Base-by-base conservation (phyloP, 2,329 filamentous ascomycete genomes). In the Fusarium decemcellulare region DNA sequence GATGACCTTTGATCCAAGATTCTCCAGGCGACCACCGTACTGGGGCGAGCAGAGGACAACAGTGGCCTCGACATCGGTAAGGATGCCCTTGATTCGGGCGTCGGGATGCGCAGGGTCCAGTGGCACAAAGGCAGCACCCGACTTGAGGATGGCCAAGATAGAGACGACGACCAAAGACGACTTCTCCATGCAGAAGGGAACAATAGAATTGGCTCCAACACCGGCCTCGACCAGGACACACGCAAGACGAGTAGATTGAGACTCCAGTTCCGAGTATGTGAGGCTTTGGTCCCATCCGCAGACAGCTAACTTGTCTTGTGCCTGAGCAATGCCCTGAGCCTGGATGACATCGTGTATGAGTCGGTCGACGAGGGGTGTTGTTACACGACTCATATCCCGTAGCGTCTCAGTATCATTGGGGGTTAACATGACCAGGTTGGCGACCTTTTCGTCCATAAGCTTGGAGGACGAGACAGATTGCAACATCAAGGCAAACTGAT, bases 211-310 rank as follows among this genome's bases (percentile, higher is more conserved):
- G 1, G n/a, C 29, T 5, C n/a, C 10, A 10, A 70, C 10, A 1
- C 66, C 66, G 14, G 18, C 27, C 18, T 48, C 39, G 1, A 55
- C 5, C 4, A 69, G 7, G 0, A 16, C 2, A 10, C 10, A 2
- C 8, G 66, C 34, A 15, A 69, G 66, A 12, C 6, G 7, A 1
- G 48, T 56, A 0, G 66, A 66, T 5, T 55, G 43, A 11, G 7
- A 18, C 8, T 63, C 78, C 6, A 84, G 72, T 14, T 84, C 78
- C 30, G 67, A 50, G 54, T 84, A 84, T 2, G 81, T 82, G 43
- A 83, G 79, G 18, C 61, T 67, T 6, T 79, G 79, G 53, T 84
- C 83, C 82, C 81, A 84, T 2, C 82, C 79, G 47, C 78, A 71
- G 10, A 84, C 37, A 7, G 61, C 60, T 32, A 48, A 4, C 16